Evolutionary conservation across 495 filamentous ascomycete species (phyloP), one percentile per base, ranked within the genome.

Genomic region (Podospora pseudocomata): DNA sequence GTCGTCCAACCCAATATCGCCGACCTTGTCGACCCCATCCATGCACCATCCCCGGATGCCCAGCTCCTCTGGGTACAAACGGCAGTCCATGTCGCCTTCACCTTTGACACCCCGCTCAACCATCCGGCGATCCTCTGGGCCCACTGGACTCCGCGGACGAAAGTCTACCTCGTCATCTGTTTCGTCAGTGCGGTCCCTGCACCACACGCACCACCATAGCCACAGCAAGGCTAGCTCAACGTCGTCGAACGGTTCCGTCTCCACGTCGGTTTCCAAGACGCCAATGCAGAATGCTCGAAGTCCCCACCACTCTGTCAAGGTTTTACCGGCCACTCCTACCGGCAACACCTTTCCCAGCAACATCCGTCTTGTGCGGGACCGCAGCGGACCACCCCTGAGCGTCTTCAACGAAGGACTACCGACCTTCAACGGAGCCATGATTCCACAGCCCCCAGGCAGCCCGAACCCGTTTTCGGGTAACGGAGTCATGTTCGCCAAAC

Each of bases 141-240:
- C 71, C 2, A 66, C 71, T 13, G 82, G 82, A n/a, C 84, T 98
- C 20, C 88, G 94, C 55, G 96, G 95, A 34, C 87, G 95, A 67
- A 98, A 97, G 77, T 97, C 94, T 2, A 98, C 95, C 3, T 97
- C 94, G 5, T 97, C 93, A 2, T 98, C 95, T 11, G 88, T 99
- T 23, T 97, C 92, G 18, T 97, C 93, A 0, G 89, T 98, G 68
- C 89, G 94, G 58, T 95, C 91, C 58, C 92, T 98, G 72, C 94
- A 96, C 73, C 92, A 95, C 63, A 61, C 75, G 65, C 93, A 96
- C 73, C 92, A 96, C 63, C 93, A 96, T 74, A 87, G 89, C 28
- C 95, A 97, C 74, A 97, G 93, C 11, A 97, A 97, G 75, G 93
- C 95, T 3, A 95, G 91, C 18, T 97, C 94, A 0, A 94, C 93